Percentiles rank a stretch among this genome's conserved stretches.
Evolutionary conservation across 164 flowering plant species (phyloP).

Genomic region (Saururus chinensis): DNA sequence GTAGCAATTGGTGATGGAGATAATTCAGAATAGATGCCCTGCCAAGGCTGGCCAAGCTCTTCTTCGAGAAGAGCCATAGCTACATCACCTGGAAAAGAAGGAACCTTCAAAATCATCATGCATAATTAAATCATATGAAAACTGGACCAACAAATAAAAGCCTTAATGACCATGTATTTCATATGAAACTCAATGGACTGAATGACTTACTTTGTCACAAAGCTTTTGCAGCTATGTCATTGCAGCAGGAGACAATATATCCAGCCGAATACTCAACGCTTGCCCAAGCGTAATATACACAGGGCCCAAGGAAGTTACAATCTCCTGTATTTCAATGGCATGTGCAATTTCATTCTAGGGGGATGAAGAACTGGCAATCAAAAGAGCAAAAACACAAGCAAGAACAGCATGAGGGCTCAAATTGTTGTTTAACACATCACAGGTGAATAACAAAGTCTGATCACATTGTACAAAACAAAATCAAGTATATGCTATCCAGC

Average conservation of each 20-base stretch:
- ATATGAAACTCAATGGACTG: too few relatives aligned
- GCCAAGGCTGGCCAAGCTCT: slow-evolving; percentile 96
- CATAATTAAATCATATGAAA: slow-evolving; percentile 4
- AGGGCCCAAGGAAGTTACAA: slow-evolving; percentile 97
- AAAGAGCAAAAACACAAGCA: neutral
- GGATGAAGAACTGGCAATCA: neutral
- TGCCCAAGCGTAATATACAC: slow-evolving; percentile 98
- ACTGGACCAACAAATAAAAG: neutral
- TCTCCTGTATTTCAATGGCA: slow-evolving; percentile 94
- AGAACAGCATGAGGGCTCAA: neutral
- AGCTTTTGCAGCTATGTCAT: slow-evolving; percentile 96
- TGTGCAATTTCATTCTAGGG: slow-evolving; percentile 91
- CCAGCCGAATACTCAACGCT: slow-evolving; percentile 97
- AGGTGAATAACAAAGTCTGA: too few relatives aligned
- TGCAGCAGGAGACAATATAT: slow-evolving; percentile 88
- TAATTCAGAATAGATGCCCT: slow-evolving; percentile 74
- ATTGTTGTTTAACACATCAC: neutral
- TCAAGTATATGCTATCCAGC: neutral
- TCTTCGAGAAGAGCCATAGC: slow-evolving; percentile 93
- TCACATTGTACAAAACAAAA: too few relatives aligned
- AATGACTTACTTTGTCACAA: slow-evolving; percentile 75
- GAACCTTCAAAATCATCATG: slow-evolving; percentile 60
- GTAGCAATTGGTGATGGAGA: slow-evolving; percentile 96
- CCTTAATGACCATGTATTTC: neutral
- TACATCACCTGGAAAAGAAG: slow-evolving; percentile 98